Base-by-base conservation (phyloP, 257 asterid species). In the Plectranthus barbatus region DNA sequence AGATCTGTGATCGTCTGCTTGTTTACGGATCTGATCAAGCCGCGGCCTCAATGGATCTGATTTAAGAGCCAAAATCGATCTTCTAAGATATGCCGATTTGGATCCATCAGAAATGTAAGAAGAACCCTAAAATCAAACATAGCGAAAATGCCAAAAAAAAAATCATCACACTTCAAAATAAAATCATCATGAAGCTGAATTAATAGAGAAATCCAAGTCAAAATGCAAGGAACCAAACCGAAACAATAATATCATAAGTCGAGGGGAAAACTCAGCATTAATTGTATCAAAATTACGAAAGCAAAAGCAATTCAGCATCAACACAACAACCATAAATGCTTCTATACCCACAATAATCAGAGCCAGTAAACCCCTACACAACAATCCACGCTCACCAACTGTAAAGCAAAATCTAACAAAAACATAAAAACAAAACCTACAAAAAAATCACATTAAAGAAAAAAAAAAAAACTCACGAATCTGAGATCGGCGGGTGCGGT, bases 31-130 rank as follows among this genome's bases (percentile, higher is more conserved):
- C 85, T 81, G 91, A 77, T 86, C 91, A 45, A 86, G 56, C 74
- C 94, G 72, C 8, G 91, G 91, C 81, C 76, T 83, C 76, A 86
- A 63, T 3, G 94, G 94, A 77, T 86, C 94, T 0, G 94, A 81
- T 53, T 81, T 83, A 29, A 77, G 68, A 1, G 90, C 91, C 56
- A 86, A 66, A 50, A 83, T 78, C 0, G 90, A 75, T 73, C 94
- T 79, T 62, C 87, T 68, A 2, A 60, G 40, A 18, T 74, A 56
- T 17, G 51, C 64, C 4, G 71, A 63, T 66, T 67, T 60, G 49
- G 77, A 70, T 70, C 75, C 86, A 53, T 41, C 36, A 12, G 75
- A 65, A 72, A 60, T 60, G 62, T 48, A 56, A 19, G 80, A n/a
- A 45, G 58, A 59, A 3, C 76, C 94, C 94, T 85, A 73, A 41